These are phyloP conservation scores for Globisporangium camurandrum DNA, from an alignment of 352 stramenopile genomes.

Conservation along the genomic window DNA sequence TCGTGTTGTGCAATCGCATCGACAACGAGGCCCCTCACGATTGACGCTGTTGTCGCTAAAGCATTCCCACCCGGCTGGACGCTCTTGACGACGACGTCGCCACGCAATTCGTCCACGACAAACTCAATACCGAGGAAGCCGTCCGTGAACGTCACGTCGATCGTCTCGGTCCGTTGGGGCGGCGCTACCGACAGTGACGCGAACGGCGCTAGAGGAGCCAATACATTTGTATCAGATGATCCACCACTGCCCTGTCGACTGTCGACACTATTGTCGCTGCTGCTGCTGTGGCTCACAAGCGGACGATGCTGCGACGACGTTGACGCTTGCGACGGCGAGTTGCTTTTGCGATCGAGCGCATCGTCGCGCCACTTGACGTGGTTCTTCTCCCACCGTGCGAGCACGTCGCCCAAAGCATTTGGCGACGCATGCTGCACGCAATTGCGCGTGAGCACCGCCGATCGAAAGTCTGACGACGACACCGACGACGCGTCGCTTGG, in stretches of 20 bases:
- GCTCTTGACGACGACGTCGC: conserved; percentile 61
- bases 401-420: conserved; percentile 31
- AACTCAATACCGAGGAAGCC: conserved; percentile 74
- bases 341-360: background rate
- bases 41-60: conserved; percentile 20
- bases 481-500: no score
- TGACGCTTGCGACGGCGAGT: no score
- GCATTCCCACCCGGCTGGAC: conserved; percentile 25
- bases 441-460: conserved; percentile 7
- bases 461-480: no score
- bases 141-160: conserved; percentile 67
- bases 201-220: no score
- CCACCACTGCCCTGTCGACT: no score
- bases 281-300: conserved; percentile 1
- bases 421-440: conserved; percentile 24
- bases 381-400: conserved; percentile 52
- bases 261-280: background rate
- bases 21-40: conserved; percentile 50
- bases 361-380: conserved; percentile 39
- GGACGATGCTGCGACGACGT: background rate
- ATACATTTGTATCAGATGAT: no score
- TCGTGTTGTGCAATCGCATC: conserved; percentile 54
- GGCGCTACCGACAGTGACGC: background rate
- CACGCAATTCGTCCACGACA: conserved; percentile 34
- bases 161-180: conserved; percentile 25